Evolutionary conservation across 2,329 filamentous ascomycete genomes (phyloP).

Genomic region (Fusarium nurragi): DNA sequence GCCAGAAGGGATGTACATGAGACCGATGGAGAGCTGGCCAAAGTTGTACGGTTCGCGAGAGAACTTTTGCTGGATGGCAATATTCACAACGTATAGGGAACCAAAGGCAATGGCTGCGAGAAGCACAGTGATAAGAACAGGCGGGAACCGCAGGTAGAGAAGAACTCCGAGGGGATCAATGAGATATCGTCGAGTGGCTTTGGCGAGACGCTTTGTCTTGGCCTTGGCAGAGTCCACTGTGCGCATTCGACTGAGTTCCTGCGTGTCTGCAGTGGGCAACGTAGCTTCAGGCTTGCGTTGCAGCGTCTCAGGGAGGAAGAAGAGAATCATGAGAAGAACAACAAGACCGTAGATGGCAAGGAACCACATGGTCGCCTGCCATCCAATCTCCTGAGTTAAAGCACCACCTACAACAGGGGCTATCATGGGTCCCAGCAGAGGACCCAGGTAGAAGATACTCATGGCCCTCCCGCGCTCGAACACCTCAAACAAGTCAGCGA

Average conservation of each 20-base stretch:
- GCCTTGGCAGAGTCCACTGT: slow-evolving; percentile 69
- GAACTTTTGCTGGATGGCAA: slow-evolving; percentile 78
- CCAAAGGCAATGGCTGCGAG: slow-evolving; percentile 80
- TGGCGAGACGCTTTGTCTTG: slow-evolving; percentile 63
- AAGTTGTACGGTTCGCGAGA: slow-evolving; percentile 73
- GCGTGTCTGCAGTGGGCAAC: background rate
- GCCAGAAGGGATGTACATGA: slow-evolving; percentile 80
- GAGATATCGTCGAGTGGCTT: slow-evolving; percentile 67
- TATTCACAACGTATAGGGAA: slow-evolving; percentile 79
- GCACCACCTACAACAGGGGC: slow-evolving; percentile 81
- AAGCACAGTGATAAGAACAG: slow-evolving; percentile 77
- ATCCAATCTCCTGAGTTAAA: slow-evolving; percentile 73
- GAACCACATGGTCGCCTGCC: slow-evolving; percentile 83
- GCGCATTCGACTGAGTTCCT: slow-evolving; percentile 58
- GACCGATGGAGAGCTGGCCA: slow-evolving; percentile 72
- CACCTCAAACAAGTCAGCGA: slow-evolving; percentile 82
- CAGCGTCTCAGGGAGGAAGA: slow-evolving; percentile 73
- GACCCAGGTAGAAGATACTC: slow-evolving; percentile 84
- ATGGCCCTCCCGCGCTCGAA: slow-evolving; percentile 80
- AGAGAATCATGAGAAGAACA: slow-evolving; percentile 64
- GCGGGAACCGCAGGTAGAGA: slow-evolving; percentile 75
- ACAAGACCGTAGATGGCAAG: slow-evolving; percentile 74
- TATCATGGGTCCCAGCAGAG: slow-evolving; percentile 77
- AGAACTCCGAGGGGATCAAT: slow-evolving; percentile 78
- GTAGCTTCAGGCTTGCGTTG: slow-evolving; percentile 42